Percentiles rank a stretch among this genome's conserved stretches.
Evolutionary conservation across 139 green algal species (phyloP).

Genomic region (Chlamydomonas sp.): DNA sequence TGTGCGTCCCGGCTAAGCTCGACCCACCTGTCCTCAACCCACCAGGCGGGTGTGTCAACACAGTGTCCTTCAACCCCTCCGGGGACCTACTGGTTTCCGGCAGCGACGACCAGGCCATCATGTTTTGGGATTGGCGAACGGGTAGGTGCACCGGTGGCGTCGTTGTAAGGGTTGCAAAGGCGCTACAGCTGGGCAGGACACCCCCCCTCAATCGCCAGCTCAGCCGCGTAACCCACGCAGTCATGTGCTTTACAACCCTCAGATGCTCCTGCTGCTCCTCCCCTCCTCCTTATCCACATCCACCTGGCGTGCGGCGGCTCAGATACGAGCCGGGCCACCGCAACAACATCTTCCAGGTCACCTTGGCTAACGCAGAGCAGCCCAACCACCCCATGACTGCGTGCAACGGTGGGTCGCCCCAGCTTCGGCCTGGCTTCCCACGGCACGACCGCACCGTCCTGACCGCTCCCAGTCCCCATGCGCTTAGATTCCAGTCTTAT

Average conservation of each 20-base stretch:
- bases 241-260: too few species aligned
- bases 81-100: slow-evolving; percentile 58
- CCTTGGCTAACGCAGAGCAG: background rate
- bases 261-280: background rate
- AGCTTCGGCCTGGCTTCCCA: too few species aligned
- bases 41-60: slow-evolving; percentile 63
- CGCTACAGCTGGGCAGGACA: too few species aligned
- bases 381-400: too few species aligned
- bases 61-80: slow-evolving; percentile 52
- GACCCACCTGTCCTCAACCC: too few species aligned
- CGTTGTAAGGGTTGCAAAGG: background rate
- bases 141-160: slow-evolving; percentile 21
- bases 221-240: too few species aligned
- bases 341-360: slow-evolving; percentile 76
- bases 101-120: slow-evolving; percentile 64
- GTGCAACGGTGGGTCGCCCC: too few species aligned
- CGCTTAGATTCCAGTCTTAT: background rate
- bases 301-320: slow-evolving; percentile 29
- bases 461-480: background rate
- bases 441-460: too few species aligned
- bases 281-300: too few species aligned
- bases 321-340: slow-evolving; percentile 51
- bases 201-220: too few species aligned
- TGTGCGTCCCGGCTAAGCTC: too few species aligned
- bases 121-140: slow-evolving; percentile 69